Conservation (phyloP, 2,329 filamentous ascomycete genomes). For the Magnaporthiopsis incrustans region DNA sequence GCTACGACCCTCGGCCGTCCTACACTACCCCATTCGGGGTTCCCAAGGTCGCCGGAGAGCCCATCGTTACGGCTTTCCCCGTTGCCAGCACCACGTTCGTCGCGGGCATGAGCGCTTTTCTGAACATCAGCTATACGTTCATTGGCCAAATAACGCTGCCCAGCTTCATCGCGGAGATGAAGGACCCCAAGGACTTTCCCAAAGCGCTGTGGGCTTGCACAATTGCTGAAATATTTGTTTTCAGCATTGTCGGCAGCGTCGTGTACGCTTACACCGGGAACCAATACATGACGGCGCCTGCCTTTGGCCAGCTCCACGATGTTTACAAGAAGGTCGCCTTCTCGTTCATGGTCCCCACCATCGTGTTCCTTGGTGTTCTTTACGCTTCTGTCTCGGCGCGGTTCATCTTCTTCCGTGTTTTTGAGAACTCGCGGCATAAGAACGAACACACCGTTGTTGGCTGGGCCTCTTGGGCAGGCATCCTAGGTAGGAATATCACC, state of each 20-base stretch:
- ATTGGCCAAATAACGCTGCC: slow-evolving; percentile 88
- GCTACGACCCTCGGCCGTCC: slow-evolving; percentile 45
- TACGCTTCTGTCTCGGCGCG: slow-evolving; percentile 86
- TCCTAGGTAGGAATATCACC: slow-evolving; percentile 44
- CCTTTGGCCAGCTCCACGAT: slow-evolving; percentile 75
- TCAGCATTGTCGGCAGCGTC: slow-evolving; percentile 71
- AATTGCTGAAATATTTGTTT: slow-evolving; percentile 78
- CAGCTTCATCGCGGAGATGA: slow-evolving; percentile 95
- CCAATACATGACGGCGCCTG: slow-evolving; percentile 80
- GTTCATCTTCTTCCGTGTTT: slow-evolving; percentile 87
- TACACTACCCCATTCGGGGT: slow-evolving; percentile 22
- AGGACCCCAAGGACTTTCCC: slow-evolving; percentile 68
- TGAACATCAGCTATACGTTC: slow-evolving; percentile 95
- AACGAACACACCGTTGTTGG: slow-evolving; percentile 72
- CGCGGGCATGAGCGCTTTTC: slow-evolving; percentile 73
- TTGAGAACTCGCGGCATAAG: slow-evolving; percentile 72
- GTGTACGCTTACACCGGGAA: slow-evolving; percentile 85
- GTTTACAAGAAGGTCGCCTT: slow-evolving; percentile 83
- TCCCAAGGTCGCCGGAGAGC: slow-evolving; percentile 42
- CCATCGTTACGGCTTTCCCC: slow-evolving; percentile 61
- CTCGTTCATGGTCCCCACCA: slow-evolving; percentile 90
- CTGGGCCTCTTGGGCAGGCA: slow-evolving; percentile 70
- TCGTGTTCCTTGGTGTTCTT: slow-evolving; percentile 85
- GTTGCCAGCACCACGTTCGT: slow-evolving; percentile 70
- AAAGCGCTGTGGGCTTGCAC: slow-evolving; percentile 90